Evolutionary conservation across 1,284 basidiomycete species (phyloP).

Genomic region (Irpex sp.): DNA sequence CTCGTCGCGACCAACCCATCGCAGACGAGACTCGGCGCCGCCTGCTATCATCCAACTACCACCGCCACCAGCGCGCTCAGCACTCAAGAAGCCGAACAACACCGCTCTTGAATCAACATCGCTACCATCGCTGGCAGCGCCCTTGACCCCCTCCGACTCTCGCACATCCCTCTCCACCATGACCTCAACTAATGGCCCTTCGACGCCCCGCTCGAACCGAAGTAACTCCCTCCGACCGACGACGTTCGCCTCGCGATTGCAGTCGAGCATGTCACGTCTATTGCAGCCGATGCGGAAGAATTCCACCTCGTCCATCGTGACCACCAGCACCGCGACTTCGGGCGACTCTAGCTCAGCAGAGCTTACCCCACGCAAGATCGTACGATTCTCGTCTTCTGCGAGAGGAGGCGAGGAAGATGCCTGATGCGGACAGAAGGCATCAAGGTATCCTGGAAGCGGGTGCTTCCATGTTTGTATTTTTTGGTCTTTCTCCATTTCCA

Average conservation of each 20-base stretch:
- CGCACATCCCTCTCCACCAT: constrained; percentile 41
- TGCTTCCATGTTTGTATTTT: not conserved
- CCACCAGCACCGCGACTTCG: constrained; percentile 18
- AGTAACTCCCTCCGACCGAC: constrained; percentile 30
- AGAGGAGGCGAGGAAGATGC: not conserved
- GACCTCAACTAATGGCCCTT: constrained; percentile 36
- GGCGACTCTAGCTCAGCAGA: constrained; percentile 21
- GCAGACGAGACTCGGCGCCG: constrained; percentile 22
- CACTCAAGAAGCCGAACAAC: constrained; percentile 49
- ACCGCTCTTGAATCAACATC: constrained; percentile 17
- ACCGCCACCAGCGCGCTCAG: constrained; percentile 57
- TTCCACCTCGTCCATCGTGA: constrained; percentile 13
- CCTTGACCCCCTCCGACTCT: constrained; percentile 41
- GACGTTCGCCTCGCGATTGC: constrained; percentile 22
- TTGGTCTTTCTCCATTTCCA: not conserved
- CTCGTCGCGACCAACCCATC: constrained; percentile 19
- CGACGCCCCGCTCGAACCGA: constrained; percentile 31
- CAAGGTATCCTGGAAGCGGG: not conserved
- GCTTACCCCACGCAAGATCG: constrained; percentile 41
- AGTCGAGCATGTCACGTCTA: constrained; percentile 48
- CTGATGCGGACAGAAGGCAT: not conserved
- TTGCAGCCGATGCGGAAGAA: constrained; percentile 28
- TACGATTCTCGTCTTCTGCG: constrained; percentile 41
- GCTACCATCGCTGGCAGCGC: constrained; percentile 13
- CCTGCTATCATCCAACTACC: constrained; percentile 31